Evolutionary conservation across 371 early-diverging fungal genomes (phyloP).

Genomic region (Chytridium lagenaria): DNA sequence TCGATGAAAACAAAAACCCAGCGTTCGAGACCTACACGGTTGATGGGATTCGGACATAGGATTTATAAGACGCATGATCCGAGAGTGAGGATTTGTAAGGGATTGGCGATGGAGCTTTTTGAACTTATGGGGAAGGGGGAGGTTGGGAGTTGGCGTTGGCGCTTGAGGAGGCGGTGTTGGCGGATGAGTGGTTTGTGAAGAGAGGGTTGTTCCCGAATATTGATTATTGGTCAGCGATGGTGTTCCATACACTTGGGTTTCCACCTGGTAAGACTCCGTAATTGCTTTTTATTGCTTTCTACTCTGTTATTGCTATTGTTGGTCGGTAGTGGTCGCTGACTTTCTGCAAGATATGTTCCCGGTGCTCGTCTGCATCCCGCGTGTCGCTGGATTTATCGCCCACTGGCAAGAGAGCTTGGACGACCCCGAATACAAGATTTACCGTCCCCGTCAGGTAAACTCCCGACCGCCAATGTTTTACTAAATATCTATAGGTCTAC

Average conservation of each 20-base stretch:
- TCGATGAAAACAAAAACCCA: neutral
- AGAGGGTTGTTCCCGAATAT: conserved; percentile 66
- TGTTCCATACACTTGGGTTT: conserved; percentile 61
- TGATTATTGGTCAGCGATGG: conserved; percentile 62
- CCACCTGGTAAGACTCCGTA: conserved; percentile 61
- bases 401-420: conserved; percentile 54
- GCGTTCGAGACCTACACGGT: conserved; percentile 30
- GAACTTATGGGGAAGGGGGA: conserved; percentile 56
- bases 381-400: conserved; percentile 48
- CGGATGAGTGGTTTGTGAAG: conserved; percentile 60
- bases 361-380: conserved; percentile 53
- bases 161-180: conserved; percentile 56
- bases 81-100: conserved; percentile 56
- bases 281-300: conserved; percentile 23
- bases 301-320: conserved; percentile 19
- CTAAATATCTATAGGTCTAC: conserved; percentile 17
- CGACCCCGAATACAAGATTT: conserved; percentile 60
- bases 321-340: too few relatives aligned
- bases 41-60: conserved; percentile 61
- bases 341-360: conserved; percentile 69
- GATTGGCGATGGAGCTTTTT: conserved; percentile 59
- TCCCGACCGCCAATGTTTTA: conserved; percentile 20
- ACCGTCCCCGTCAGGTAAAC: conserved; percentile 63
- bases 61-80: conserved; percentile 67
- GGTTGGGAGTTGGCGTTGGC: conserved; percentile 62